Evolutionary conservation across 2,329 filamentous ascomycete genomes (phyloP), one percentile per base, ranked within the genome.

Genomic region (Diplodia scrobiculata): DNA sequence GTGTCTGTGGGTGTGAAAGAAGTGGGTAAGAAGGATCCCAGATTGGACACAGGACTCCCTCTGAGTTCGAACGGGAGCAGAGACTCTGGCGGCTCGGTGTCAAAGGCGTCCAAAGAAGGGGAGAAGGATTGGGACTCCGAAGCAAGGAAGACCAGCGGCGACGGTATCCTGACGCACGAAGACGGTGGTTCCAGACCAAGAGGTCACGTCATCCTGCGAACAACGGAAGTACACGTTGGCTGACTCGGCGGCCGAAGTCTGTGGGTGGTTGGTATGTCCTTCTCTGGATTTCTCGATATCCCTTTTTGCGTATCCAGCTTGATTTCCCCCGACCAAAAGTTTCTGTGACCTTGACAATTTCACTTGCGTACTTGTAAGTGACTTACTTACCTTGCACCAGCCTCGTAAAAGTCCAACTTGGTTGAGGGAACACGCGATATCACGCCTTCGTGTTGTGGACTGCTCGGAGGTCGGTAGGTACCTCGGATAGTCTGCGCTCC

Each of bases 151-250:
- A 66, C 32, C 2, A 66, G 64, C 6, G 64, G 32, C 5, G 64
- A 66, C 6, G 64, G 54, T 10, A 66, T 66, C 17, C 41, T 66
- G 11, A 25, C 53, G 11, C 53, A 41, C 5, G 53, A 52, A 2
- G 53, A 21, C 3, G 47, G 34, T 9, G 13, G 41, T 7, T 9
- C n/a, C 29, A 65, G 53, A 6, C 53, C 53, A 14, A 47, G 51
- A 27, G 41, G 64, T 25, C n/a, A 21, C 6, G 64, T 47, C 34
- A 66, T 66, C 17, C 6, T 66, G 21, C 21, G 64, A 10, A 66
- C 64, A 47, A 66, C 64, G 13, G 64, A 66, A 47, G 64, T 66
- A 10, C 45, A 47, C 10, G 64, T 66, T 11, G 58, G 52, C 19
- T 65, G 63, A 65, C 19, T 19, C 6, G 6, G 29, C 21, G 19